Evolutionary conservation across 2,329 filamentous ascomycete genomes (phyloP).

Genomic region (Phyllosticta capitalensis): DNA sequence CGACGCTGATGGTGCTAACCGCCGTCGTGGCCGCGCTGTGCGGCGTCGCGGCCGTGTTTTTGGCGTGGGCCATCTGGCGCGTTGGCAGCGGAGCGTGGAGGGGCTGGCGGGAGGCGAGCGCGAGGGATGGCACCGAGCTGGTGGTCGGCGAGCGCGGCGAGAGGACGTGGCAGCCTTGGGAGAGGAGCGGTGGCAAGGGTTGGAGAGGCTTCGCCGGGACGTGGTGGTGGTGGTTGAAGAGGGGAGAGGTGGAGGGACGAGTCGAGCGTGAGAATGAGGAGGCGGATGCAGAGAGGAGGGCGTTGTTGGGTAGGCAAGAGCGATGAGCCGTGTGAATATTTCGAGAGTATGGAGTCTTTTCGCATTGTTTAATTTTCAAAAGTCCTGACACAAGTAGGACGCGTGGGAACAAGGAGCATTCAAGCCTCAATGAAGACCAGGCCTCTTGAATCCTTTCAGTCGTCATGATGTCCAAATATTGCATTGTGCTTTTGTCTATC

Average conservation of each 20-base stretch:
- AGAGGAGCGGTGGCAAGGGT: constrained; percentile 16
- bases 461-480: background rate
- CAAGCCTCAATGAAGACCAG: too few relatives aligned
- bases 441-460: too few relatives aligned
- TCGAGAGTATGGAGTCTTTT: too few relatives aligned
- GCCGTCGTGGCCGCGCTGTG: constrained; percentile 34
- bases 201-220: background rate
- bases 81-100: constrained; percentile 13
- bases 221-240: constrained; percentile 12
- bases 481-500: background rate
- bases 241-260: constrained; percentile 21
- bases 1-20: constrained; percentile 37
- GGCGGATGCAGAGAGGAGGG: constrained; percentile 15
- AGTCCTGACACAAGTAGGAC: too few relatives aligned
- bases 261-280: background rate
- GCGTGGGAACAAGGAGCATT: too few relatives aligned
- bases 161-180: background rate
- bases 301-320: constrained; percentile 13
- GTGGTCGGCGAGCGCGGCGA: background rate
- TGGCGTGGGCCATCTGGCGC: constrained; percentile 18
- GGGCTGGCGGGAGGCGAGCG: constrained; percentile 15
- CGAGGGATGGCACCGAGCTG: constrained; percentile 14
- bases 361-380: too few relatives aligned
- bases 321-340: background rate
- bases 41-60: constrained; percentile 29